Base-by-base conservation (phyloP, 352 stramenopile species). In the Peronospora destructor region DNA sequence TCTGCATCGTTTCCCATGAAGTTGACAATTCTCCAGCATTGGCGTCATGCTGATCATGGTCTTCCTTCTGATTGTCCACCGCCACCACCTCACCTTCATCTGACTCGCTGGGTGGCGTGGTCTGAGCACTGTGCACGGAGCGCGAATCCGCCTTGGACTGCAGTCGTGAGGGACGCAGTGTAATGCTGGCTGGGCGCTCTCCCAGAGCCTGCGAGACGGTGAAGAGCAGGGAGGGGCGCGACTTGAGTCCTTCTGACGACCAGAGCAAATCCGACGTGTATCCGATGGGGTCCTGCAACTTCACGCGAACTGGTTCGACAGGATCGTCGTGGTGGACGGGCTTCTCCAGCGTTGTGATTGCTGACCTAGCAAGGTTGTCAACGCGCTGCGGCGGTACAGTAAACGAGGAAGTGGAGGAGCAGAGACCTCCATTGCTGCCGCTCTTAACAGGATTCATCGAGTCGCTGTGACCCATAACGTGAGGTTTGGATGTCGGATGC, bases 201-300 rank as follows among this genome's bases (percentile, higher is more conserved):
- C 32, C 52, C 42, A 58, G 26, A 14, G 45, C 33, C 43, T 71
- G 62, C 21, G 61, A 66, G 29, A 58, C 34, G 6, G 62, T 71
- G 46, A 81, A 85, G 14, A 88, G 66, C 39, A 77, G 56, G 19
- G 77, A 69, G 1, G 64, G 48, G 37, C 69, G 70, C 14, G 66
- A 40, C 17, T 66, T 52, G 17, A 87, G 63, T 11, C 78, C 76
- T 42, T 83, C 76, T 10, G 73, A 68, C 21, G 78, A 79, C 78
- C 78, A 90, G 17, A 86, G 46, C 21, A 75, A 59, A 29, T 69
- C 57, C 23, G 66, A 63, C 16, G 65, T 44, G 34, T 61, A 76
- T 25, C 68, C 56, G 17, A 59, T 52, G 14, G 69, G 69, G 37
- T 79, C 64, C 56, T 80, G 69, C 41, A 83, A 61, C 69, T 80